Evolutionary conservation across 805 yeast species (phyloP), one percentile per base, ranked within the genome.

Genomic region (Tetrapisispora taiwanensis): DNA sequence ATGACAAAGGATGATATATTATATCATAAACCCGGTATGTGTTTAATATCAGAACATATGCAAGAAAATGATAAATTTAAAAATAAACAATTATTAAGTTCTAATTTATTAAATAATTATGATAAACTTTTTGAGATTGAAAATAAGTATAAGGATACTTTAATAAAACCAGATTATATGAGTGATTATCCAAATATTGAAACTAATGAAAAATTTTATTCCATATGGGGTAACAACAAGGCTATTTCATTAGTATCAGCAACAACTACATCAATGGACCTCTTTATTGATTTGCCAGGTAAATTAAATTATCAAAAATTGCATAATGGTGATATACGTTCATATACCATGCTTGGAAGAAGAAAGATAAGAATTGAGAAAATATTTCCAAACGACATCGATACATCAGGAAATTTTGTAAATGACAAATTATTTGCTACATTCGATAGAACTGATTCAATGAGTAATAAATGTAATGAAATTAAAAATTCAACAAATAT

Each of bases 331-430:
- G 48, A 39, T 36, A 31, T 49, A 14, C 47, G 34, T 33, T 51
- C 42, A 47, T 43, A 36, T 26, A 59, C 40, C 71, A 70, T 54
- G 44, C 68, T 30, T 72, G 69, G 67, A 68, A 1, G 79, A 2
- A 49, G 74, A 4, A 61, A 78, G 36, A 34, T 78, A 14, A 55
- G 59, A 4, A 45, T 79, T 30, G 87, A 81, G 56, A 60, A 63
- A 19, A 47, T 78, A 18, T 46, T 45, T 7, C 52, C 62, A 1
- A 74, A 73, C 0, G 45, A 55, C 1, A 47, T 75, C 14, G 81
- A 78, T 48, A 40, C 60, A 0, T 46, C 46, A 19, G 75, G 75
- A 39, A 47, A 52, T 1, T 39, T 51, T 8, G 58, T 74, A 8
- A 59, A 65, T 1, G 43, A 48, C 8, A 60, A 62, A 7, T 32